Percentiles rank a stretch among this genome's conserved stretches.
These are phyloP conservation scores for Glycine tomentella DNA, from an alignment of 306 rosid genomes.

Conservation along the genomic window DNA sequence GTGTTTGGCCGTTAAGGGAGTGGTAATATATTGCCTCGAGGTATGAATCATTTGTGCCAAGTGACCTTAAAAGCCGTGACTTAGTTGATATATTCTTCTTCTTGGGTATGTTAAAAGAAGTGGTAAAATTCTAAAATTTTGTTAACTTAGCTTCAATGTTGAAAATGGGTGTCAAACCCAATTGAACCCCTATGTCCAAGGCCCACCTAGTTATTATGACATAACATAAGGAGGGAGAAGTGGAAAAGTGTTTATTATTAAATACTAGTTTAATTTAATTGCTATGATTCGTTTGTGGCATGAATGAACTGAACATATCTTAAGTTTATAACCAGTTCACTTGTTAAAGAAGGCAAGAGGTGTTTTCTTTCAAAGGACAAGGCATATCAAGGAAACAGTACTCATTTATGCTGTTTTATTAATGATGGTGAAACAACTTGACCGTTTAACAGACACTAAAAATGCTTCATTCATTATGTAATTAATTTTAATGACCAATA, in stretches of 20 bases:
- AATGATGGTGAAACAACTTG: background rate
- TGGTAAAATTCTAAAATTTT: background rate
- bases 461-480: constrained; percentile 7
- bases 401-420: constrained; percentile 7
- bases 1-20: constrained; percentile 2
- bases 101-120: background rate
- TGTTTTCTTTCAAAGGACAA: background rate
- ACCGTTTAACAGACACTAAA: background rate
- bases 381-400: background rate
- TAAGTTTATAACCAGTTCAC: background rate
- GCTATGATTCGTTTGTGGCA: background rate
- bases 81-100: background rate
- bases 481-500: background rate
- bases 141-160: background rate
- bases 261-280: background rate
- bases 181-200: background rate
- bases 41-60: background rate
- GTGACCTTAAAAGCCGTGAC: background rate
- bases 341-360: background rate
- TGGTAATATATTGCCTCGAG: background rate
- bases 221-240: background rate
- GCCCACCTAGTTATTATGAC: constrained; percentile 6
- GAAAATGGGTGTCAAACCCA: constrained; percentile 2
- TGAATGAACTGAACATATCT: background rate
- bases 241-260: background rate